Base-by-base conservation (phyloP, 2,329 filamentous ascomycete species). In the Pseudocercospora vitis region DNA sequence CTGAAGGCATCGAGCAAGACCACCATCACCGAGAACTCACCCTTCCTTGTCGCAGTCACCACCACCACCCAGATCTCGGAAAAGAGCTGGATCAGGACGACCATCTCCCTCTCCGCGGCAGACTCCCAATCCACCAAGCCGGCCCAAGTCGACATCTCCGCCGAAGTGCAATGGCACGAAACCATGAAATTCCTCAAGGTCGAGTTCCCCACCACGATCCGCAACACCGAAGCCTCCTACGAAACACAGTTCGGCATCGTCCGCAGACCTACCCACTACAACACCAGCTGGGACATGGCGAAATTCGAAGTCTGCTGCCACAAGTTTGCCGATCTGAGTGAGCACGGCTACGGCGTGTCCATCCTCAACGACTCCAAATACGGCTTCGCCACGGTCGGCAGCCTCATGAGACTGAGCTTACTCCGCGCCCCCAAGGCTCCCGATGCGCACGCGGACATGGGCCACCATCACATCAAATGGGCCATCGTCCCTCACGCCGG, bases 111-210 rank as follows among this genome's bases (percentile, higher is more conserved):
- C 16, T 79, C 84, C 2, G 87, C 89, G 1, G 81, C 84, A n/a
- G n/a, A n/a, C 11, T 73, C 88, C 16, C 78, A 83, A 47, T 50
- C 49, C 39, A 82, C 82, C 32, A 76, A 84, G 28, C 81, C 83
- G 26, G 87, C 86, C 0, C 85, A 84, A 60, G 81, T 97, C 12
- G 88, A 95, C 60, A 85, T 92, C 59, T 81, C 84, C 33, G 87
- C 86, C 47, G 89, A 95, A 62, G 89, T 97, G n/a, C 89, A 96
- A 68, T 99, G 94, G 94, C 88, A 87, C 63, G 94, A 99, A 72
- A 90, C 84, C 9, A 96, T 94, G 87, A 95, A 94, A 69, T 97
- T 97, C 79, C 81, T 99, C 68, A 99, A 99, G 78, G 92, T 97
- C 47, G 94, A 99, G 71, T 99, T 99, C 74, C 92, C 94, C 0